Evolutionary conservation across 805 yeast species (phyloP).

Genomic region (Lachancea waltii): DNA sequence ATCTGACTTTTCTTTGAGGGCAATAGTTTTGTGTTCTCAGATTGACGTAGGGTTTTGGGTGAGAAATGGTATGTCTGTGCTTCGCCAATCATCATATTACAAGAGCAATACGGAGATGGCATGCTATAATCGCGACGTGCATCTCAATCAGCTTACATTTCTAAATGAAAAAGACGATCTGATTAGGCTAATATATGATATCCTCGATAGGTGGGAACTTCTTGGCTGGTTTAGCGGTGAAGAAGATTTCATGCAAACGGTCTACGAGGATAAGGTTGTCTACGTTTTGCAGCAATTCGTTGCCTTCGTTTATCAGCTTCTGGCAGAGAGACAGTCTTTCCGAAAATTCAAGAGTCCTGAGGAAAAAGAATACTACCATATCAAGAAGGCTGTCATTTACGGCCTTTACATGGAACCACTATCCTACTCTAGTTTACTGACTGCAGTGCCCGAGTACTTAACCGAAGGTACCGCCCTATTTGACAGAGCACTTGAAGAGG

Average conservation of each 20-base stretch:
- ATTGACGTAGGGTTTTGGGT: constrained; percentile 65
- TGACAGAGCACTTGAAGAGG: constrained; percentile 48
- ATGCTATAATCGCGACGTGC: constrained; percentile 68
- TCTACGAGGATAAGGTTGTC: constrained; percentile 41
- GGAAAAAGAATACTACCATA: constrained; percentile 28
- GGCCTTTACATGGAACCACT: constrained; percentile 46
- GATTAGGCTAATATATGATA: constrained; percentile 49
- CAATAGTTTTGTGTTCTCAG: constrained; percentile 56
- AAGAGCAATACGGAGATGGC: constrained; percentile 42
- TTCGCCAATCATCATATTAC: constrained; percentile 46
- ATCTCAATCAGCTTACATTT: constrained; percentile 55
- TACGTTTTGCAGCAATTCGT: constrained; percentile 76
- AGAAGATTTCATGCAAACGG: constrained; percentile 35
- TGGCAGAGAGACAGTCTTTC: constrained; percentile 64
- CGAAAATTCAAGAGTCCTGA: constrained; percentile 35
- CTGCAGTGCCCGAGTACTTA: constrained; percentile 31
- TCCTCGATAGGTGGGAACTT: constrained; percentile 57
- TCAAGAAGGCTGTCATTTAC: constrained; percentile 43
- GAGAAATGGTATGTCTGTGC: constrained; percentile 56
- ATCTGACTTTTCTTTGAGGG: constrained; percentile 53
- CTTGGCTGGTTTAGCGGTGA: constrained; percentile 42
- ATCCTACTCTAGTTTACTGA: constrained; percentile 46
- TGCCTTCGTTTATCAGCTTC: constrained; percentile 57
- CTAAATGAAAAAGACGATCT: constrained; percentile 46
- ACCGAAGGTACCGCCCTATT: constrained; percentile 36